Evolutionary conservation across 1,284 basidiomycete species (phyloP).

Genomic region (Trichosporon inkin): DNA sequence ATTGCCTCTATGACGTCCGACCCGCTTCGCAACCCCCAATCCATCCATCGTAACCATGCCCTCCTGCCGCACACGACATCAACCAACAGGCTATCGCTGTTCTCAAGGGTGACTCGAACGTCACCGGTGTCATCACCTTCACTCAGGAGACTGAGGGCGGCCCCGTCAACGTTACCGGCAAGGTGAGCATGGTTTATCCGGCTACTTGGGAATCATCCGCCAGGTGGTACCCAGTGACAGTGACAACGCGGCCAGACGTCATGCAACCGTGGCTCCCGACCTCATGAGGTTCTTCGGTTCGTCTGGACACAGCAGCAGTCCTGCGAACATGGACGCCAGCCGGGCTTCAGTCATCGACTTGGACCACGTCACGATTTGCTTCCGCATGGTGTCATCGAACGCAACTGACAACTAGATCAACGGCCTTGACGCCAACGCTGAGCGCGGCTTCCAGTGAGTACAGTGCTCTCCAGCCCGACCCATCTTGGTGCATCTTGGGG

Average conservation of each 20-base stretch:
- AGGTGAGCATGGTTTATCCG: slow-evolving; percentile 32
- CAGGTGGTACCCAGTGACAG: too few species aligned
- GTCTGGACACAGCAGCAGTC: neutral
- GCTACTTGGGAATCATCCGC: neutral
- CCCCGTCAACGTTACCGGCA: slow-evolving; percentile 62
- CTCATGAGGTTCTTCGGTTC: too few species aligned
- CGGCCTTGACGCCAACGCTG: slow-evolving; percentile 59
- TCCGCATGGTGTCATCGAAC: neutral
- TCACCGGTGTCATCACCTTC: slow-evolving; percentile 64
- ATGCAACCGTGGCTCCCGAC: too few species aligned
- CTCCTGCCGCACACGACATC: neutral
- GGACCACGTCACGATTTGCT: too few species aligned
- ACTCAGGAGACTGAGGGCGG: slow-evolving; percentile 57
- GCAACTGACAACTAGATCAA: slow-evolving; percentile 51
- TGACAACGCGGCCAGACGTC: too few species aligned
- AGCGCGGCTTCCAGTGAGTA: slow-evolving; percentile 63
- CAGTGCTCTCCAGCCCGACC: neutral
- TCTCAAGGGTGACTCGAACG: slow-evolving; percentile 60
- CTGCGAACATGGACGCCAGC: too few species aligned
- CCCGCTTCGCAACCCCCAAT: neutral
- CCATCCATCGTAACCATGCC: neutral
- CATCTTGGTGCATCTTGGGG: too few species aligned
- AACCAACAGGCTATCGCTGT: slow-evolving; percentile 61
- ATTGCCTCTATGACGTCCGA: slow-evolving; percentile 9
- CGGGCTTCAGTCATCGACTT: too few species aligned